These are phyloP conservation scores for Antitrichia curtipendula DNA, from an alignment of 225 moss, liverwort and hornwort species.

Conservation along the genomic window DNA sequence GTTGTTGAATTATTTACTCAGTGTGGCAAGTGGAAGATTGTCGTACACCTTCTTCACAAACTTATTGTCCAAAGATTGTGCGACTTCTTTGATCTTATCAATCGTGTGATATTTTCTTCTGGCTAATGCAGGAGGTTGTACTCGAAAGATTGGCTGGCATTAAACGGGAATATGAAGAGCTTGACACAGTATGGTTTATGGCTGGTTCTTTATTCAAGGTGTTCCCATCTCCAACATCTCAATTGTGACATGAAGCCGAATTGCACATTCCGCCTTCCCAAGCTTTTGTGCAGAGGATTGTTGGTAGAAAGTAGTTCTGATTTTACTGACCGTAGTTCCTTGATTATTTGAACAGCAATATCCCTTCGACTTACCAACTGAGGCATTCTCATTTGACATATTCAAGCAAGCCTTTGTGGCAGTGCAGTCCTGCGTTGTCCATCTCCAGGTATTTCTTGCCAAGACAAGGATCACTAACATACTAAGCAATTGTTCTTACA, in stretches of 20 bases:
- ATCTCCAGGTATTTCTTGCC: conserved; percentile 65
- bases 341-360: conserved; percentile 67
- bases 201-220: conserved; percentile 99
- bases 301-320: neutral
- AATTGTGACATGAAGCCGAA: neutral
- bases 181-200: conserved; percentile 99
- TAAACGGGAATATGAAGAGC: conserved; percentile 89
- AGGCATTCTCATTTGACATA: conserved; percentile 96
- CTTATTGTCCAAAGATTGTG: neutral
- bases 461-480: neutral
- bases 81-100: neutral
- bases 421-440: conserved; percentile 98
- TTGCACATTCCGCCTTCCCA: neutral
- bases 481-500: neutral
- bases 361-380: conserved; percentile 94
- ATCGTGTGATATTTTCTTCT: neutral
- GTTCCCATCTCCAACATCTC: neutral
- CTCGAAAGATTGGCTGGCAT: conserved; percentile 89
- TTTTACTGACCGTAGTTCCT: neutral
- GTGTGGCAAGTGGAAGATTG: neutral
- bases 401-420: conserved; percentile 99
- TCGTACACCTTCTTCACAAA: neutral
- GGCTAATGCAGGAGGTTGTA: conserved; percentile 63
- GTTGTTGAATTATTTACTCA: neutral
- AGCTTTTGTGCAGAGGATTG: neutral